phyloP scores from a whole-genome alignment of 257 asterid species.

The Cynanchum wilfordii region DNA sequence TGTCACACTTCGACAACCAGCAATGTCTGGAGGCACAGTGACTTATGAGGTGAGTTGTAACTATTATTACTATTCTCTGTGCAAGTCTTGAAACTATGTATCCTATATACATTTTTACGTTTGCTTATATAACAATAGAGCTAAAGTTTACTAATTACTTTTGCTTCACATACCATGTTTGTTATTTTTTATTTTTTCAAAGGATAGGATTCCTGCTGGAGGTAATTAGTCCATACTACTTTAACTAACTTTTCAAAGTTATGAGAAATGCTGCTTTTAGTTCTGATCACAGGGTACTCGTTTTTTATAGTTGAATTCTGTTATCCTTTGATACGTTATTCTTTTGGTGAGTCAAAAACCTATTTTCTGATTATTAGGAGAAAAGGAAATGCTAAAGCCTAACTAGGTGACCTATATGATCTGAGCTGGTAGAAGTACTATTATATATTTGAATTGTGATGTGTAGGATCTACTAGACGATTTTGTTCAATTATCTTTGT shows the following conservation, averaged over 20 bases:
- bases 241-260: neutral
- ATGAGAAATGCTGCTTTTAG: neutral
- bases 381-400: neutral
- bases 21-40: slow-evolving; percentile 69
- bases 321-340: neutral
- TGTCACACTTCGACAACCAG: slow-evolving; percentile 73
- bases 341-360: neutral
- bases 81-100: neutral
- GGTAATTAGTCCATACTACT: neutral
- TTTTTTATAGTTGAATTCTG: neutral
- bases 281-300: neutral
- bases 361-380: neutral
- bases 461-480: neutral
- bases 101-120: neutral
- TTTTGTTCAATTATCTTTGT: neutral
- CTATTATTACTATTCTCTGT: neutral
- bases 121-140: neutral
- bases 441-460: neutral
- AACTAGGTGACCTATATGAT: neutral
- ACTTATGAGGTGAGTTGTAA: slow-evolving; percentile 64
- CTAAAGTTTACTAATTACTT: neutral
- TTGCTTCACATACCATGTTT: neutral
- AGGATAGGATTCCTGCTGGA: neutral
- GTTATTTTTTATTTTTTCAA: neutral
- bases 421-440: neutral